Evolutionary conservation across 2,329 filamentous ascomycete genomes (phyloP).

Genomic region (Fusarium hainanense): DNA sequence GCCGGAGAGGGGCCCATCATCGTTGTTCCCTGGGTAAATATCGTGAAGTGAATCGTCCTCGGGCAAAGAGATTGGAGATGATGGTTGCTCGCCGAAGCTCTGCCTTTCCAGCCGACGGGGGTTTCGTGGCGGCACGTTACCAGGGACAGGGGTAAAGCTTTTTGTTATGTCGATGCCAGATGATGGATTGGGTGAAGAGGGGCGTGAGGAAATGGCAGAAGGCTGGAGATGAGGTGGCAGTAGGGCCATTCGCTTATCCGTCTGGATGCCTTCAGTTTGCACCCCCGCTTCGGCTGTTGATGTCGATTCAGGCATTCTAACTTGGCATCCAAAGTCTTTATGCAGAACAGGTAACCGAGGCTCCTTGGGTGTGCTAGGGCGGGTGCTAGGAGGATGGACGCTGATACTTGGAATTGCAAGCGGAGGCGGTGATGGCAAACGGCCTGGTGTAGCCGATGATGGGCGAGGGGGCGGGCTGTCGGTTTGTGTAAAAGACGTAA

Average conservation of each 20-base stretch:
- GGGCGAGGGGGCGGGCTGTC: slow-evolving; percentile 43
- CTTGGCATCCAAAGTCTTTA: slow-evolving; percentile 87
- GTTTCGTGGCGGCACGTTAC: slow-evolving; percentile 68
- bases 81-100: slow-evolving; percentile 61
- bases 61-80: slow-evolving; percentile 57
- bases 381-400: slow-evolving; percentile 87
- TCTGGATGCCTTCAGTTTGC: slow-evolving; percentile 91
- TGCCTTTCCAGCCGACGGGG: slow-evolving; percentile 65
- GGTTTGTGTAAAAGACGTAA: slow-evolving; percentile 72
- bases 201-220: slow-evolving; percentile 74
- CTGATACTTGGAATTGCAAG: slow-evolving; percentile 84
- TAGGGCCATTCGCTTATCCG: slow-evolving; percentile 80
- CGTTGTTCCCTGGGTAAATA: slow-evolving; percentile 81
- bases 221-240: slow-evolving; percentile 83
- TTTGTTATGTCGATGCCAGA: slow-evolving; percentile 49
- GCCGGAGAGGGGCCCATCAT: slow-evolving; percentile 76
- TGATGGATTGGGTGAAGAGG: slow-evolving; percentile 63
- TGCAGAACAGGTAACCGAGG: slow-evolving; percentile 81
- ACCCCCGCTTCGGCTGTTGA: slow-evolving; percentile 57
- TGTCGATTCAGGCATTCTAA: slow-evolving; percentile 54
- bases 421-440: slow-evolving; percentile 50
- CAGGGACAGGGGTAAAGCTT: slow-evolving; percentile 64
- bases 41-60: slow-evolving; percentile 63
- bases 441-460: not conserved
- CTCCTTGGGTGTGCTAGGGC: slow-evolving; percentile 81